These are phyloP conservation scores for Yamadazyma philogaea DNA, from an alignment of 805 yeast species.

Conservation along the genomic window DNA sequence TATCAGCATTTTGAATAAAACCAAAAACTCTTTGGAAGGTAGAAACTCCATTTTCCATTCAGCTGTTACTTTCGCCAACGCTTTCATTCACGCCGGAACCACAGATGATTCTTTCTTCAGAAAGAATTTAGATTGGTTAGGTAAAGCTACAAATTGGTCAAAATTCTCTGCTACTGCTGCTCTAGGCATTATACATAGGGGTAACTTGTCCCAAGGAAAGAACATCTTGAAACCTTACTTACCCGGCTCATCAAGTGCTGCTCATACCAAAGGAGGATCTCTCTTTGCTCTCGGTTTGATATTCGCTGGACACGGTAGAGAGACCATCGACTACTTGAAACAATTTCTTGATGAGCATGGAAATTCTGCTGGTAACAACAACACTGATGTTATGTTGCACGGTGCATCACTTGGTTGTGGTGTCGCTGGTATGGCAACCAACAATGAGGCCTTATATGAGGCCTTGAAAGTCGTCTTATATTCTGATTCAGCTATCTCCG, in stretches of 20 bases:
- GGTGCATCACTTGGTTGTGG: constrained; percentile 96
- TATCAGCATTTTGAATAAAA: constrained; percentile 70
- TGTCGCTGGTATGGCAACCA: constrained; percentile 94
- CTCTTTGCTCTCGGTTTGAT: constrained; percentile 89
- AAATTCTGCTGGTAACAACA: constrained; percentile 61
- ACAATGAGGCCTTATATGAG: constrained; percentile 70
- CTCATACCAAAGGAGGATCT: constrained; percentile 94
- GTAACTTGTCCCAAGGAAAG: constrained; percentile 88
- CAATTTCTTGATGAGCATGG: constrained; percentile 65
- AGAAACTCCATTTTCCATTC: constrained; percentile 92
- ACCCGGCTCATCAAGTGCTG: constrained; percentile 76
- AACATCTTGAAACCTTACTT: constrained; percentile 84
- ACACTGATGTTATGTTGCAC: constrained; percentile 80
- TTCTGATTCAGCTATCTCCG: constrained; percentile 88
- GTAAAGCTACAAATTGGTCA: constrained; percentile 98
- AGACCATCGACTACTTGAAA: constrained; percentile 75
- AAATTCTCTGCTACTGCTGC: constrained; percentile 98
- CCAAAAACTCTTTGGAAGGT: constrained; percentile 81
- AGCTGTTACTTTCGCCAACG: constrained; percentile 92
- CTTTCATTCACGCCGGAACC: constrained; percentile 94
- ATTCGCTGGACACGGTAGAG: constrained; percentile 94
- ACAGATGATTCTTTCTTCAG: constrained; percentile 92
- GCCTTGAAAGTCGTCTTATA: constrained; percentile 79
- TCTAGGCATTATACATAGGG: constrained; percentile 93
- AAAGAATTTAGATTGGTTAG: constrained; percentile 90